Percentiles rank a stretch among this genome's conserved stretches.
These are phyloP conservation scores for Tuber magnatum DNA, from an alignment of 495 filamentous ascomycete genomes.

Conservation along the genomic window DNA sequence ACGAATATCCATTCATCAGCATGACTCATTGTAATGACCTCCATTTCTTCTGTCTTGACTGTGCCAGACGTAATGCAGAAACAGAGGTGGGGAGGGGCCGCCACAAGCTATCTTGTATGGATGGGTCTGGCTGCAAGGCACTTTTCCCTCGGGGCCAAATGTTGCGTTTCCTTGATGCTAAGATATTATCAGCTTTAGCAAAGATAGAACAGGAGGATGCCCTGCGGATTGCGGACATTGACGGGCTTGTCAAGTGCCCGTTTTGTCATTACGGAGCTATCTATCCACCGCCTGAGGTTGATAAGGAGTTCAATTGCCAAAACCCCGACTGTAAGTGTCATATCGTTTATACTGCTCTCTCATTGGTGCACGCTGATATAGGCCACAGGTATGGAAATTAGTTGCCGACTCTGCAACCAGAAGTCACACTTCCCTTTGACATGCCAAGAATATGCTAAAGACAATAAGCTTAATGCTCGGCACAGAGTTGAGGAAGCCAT, in stretches of 20 bases:
- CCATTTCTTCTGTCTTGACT: slow-evolving; percentile 66
- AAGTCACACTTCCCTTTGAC: slow-evolving; percentile 67
- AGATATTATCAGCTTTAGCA: slow-evolving; percentile 54
- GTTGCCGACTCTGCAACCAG: slow-evolving; percentile 65
- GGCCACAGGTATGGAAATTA: slow-evolving; percentile 44
- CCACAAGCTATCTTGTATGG: slow-evolving; percentile 54
- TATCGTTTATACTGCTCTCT: slow-evolving; percentile 3
- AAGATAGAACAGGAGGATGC: slow-evolving; percentile 61
- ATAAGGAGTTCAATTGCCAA: slow-evolving; percentile 68
- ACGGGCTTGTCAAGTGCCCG: slow-evolving; percentile 63
- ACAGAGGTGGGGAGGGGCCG: slow-evolving; percentile 57
- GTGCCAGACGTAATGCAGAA: slow-evolving; percentile 58
- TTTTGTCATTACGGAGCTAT: slow-evolving; percentile 77
- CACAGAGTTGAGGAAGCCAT: slow-evolving; percentile 75
- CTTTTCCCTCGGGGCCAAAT: slow-evolving; percentile 45
- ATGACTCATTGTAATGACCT: slow-evolving; percentile 60
- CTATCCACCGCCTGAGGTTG: slow-evolving; percentile 57
- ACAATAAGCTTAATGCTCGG: slow-evolving; percentile 53
- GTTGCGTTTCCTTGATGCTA: slow-evolving; percentile 54
- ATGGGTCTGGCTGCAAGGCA: slow-evolving; percentile 50
- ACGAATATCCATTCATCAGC: slow-evolving; percentile 56
- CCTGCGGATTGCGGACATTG: slow-evolving; percentile 57
- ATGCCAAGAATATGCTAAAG: slow-evolving; percentile 62
- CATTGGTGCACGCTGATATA: slow-evolving; percentile 6
- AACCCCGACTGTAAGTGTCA: slow-evolving; percentile 55